Base-by-base conservation (phyloP, 2,329 filamentous ascomycete species). In the Gremmenia infestans region DNA sequence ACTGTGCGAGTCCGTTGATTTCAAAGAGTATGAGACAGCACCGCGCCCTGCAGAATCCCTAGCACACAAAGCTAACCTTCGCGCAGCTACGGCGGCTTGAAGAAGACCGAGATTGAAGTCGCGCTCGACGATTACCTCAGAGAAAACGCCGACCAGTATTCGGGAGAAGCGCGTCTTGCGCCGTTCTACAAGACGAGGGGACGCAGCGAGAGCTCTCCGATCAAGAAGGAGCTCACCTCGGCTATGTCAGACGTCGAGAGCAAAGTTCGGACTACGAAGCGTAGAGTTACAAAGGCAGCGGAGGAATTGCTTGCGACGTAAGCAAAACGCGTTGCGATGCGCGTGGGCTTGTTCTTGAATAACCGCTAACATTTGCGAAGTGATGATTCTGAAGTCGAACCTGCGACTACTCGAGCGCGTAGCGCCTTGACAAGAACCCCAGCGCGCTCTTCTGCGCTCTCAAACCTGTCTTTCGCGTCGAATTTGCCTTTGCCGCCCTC, bases 71-170 rank as follows among this genome's bases (percentile, higher is more conserved):
- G 48, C 50, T 61, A 53, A 67, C 55, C 60, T 59, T 50, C 51
- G 22, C 62, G 61, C 68, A 92, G 88, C 68, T 85, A 82, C 68
- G 84, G 89, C 63, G 77, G 79, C 55, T 75, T 87, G 61, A 88
- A 87, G 72, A 96, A 96, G 74, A 77, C 79, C 61, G 91, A 96
- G 49, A 82, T 97, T 58, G 89, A 93, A 68, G 72, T 80, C 57
- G 81, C 81, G 46, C 82, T 96, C 61, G 88, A 95, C 65, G 80
- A 86, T 48, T 86, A 85, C 72, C 81, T 96, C 47, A 79, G 83
- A 63, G 78, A 81, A 60, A 88, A 96, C 74, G 78, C 82, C 64
- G 76, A 81, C 61, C 79, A 78, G 59, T 87, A 89, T 69, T 77
- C 80, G 52, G 76, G 77, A 56, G 82, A 91, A 62, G 74, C 85